A percentile compares a stretch with the other conserved stretches of the same genome.
These are phyloP conservation scores for Erodium moschatum DNA, from an alignment of 441 rosid species.

Conservation along the genomic window DNA sequence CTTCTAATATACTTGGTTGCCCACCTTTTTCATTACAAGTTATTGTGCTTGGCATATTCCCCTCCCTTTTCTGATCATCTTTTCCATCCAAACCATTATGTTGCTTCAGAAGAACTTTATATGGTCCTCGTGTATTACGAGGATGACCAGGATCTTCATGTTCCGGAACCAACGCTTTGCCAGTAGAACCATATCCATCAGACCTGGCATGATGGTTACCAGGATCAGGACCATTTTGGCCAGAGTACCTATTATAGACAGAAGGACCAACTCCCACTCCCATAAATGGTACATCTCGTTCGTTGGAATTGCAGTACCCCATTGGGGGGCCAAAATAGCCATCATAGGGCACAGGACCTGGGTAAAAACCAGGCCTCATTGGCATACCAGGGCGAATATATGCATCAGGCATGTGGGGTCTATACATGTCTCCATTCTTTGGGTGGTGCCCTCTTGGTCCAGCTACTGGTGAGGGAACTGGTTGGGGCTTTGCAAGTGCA, in stretches of 20 bases:
- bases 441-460: constrained; percentile 72
- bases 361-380: constrained; percentile 79
- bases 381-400: constrained; percentile 74
- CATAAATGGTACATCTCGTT: constrained; percentile 64
- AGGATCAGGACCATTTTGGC: constrained; percentile 49
- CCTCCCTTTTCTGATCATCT: constrained; percentile 47
- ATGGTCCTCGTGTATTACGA: constrained; percentile 46
- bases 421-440: constrained; percentile 61
- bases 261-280: constrained; percentile 64
- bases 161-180: constrained; percentile 35
- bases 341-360: constrained; percentile 68
- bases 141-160: constrained; percentile 50
- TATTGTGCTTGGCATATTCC: constrained; percentile 21
- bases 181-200: constrained; percentile 49
- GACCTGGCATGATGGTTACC: constrained; percentile 41
- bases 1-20: constrained; percentile 33
- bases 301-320: constrained; percentile 58
- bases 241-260: constrained; percentile 46
- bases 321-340: constrained; percentile 77
- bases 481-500: constrained; percentile 44
- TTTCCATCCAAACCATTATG: constrained; percentile 55
- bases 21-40: constrained; percentile 36
- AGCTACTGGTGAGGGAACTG: constrained; percentile 49
- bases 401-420: constrained; percentile 74
- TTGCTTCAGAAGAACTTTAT: constrained; percentile 68